Conservation (phyloP, 768 basidiomycete genomes). For the Mrakia frigida region DNA sequence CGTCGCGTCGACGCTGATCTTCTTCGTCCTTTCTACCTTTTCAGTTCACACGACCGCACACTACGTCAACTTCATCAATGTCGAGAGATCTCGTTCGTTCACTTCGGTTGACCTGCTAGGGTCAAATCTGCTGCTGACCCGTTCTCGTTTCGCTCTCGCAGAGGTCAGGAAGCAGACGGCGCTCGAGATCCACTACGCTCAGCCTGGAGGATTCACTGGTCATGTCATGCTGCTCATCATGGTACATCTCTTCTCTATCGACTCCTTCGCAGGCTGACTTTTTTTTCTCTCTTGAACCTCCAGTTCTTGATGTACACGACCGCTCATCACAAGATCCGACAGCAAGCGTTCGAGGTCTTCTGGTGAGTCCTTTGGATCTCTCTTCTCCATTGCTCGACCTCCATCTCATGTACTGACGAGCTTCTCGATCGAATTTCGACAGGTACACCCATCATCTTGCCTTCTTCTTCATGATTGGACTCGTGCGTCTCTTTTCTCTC, state of each 20-base stretch:
- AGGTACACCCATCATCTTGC: slow-evolving; percentile 50
- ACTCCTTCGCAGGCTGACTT: not conserved
- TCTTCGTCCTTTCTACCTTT: not conserved
- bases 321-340: slow-evolving; percentile 79
- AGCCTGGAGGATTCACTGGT: slow-evolving; percentile 86
- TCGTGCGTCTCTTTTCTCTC: slow-evolving; percentile 5
- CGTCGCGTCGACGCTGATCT: not conserved
- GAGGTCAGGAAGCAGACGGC: slow-evolving; percentile 72
- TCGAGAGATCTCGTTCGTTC: slow-evolving; percentile 63
- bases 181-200: slow-evolving; percentile 77
- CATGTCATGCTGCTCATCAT: slow-evolving; percentile 94
- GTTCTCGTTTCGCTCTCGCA: slow-evolving; percentile 42
- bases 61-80: slow-evolving; percentile 83
- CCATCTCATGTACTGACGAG: slow-evolving; percentile 16
- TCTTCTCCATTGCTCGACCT: not conserved
- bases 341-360: slow-evolving; percentile 89
- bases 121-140: no score
- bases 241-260: slow-evolving; percentile 60
- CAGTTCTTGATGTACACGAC: slow-evolving; percentile 58
- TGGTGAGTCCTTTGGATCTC: slow-evolving; percentile 49
- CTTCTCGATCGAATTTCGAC: slow-evolving; percentile 24
- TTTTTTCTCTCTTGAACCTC: not conserved
- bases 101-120: no score
- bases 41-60: slow-evolving; percentile 74
- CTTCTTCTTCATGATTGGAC: slow-evolving; percentile 85